Evolutionary conservation across 2,329 filamentous ascomycete genomes (phyloP), one percentile per base, ranked within the genome.

Genomic region (Aspergillus sp.): DNA sequence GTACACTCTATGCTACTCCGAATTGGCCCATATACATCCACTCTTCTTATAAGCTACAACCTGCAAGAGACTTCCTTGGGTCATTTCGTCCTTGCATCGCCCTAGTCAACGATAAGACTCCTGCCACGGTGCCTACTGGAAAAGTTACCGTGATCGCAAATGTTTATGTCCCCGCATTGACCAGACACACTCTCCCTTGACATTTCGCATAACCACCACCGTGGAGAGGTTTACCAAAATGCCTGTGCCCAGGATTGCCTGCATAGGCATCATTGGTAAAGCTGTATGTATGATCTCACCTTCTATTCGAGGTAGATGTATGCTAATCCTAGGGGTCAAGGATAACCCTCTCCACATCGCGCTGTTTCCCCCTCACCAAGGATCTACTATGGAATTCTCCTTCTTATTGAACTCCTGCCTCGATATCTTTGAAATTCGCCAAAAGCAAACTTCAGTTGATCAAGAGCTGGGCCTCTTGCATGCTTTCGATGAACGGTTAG

Each of bases 301-400:
- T n/a, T 17, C n/a, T 3, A 43, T 31, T 29, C 17, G n/a, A 31
- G 25, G 21, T 36, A 36, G 23, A 17, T 9, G 7, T 23, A 21
- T 36, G 47, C 50, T 50, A 53, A 47, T 51, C 36, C 50, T 55
- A 32, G 5, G 20, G 29, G 31, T 14, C 54, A 67, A 97, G 92
- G 96, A 97, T 77, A 96, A 97, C 69, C 94, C 93, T 54, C 87
- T 97, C 60, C 93, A 97, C 76, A 89, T 96, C 64, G 86, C 90
- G 55, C 85, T 96, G 69, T 96, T 97, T 74, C 88, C 91, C 47
- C 88, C 87, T 44, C 83, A 89, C 78, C 79, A 82, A 66, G 75
- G 81, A 45, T 60, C 79, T 48, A 80, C 70, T 56, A 83, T 97
- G 10, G 91, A 96, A 69, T 97, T 94, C 78, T 91, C 89, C 32